Conservation (phyloP, 2,329 filamentous ascomycete genomes). For the Cercospora sp. region DNA sequence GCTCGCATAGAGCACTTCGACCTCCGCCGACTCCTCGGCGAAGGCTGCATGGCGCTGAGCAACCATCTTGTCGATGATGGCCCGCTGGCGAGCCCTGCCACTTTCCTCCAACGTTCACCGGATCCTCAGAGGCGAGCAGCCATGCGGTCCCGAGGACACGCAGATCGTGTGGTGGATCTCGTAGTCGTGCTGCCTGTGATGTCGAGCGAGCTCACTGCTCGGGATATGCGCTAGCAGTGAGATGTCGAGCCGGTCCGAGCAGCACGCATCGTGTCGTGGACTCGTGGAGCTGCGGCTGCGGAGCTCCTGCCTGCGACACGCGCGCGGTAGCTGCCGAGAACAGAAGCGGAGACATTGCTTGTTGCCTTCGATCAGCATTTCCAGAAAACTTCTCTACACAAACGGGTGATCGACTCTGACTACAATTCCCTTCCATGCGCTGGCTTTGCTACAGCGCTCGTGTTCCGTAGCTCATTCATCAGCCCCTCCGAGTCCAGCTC, state of each 20-base stretch:
- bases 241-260: background rate
- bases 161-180: background rate
- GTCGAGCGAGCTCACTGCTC: background rate
- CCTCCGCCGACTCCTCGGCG: conserved; percentile 67
- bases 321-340: background rate
- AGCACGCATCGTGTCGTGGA: background rate
- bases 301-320: background rate
- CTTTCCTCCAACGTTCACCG: conserved; percentile 1
- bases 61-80: conserved; percentile 49
- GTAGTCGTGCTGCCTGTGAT: background rate
- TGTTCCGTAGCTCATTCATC: background rate
- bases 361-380: background rate
- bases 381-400: background rate
- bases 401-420: background rate
- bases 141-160: background rate
- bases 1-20: conserved; percentile 66
- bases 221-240: background rate
- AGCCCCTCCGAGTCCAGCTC: background rate
- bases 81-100: background rate
- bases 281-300: background rate
- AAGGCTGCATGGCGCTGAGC: conserved; percentile 58
- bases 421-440: background rate
- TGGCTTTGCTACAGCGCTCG: background rate
- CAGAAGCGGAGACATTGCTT: background rate
- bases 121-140: background rate